Base-by-base conservation (phyloP, 2,329 filamentous ascomycete genomes). In the Plenodomus tracheiphilus region DNA sequence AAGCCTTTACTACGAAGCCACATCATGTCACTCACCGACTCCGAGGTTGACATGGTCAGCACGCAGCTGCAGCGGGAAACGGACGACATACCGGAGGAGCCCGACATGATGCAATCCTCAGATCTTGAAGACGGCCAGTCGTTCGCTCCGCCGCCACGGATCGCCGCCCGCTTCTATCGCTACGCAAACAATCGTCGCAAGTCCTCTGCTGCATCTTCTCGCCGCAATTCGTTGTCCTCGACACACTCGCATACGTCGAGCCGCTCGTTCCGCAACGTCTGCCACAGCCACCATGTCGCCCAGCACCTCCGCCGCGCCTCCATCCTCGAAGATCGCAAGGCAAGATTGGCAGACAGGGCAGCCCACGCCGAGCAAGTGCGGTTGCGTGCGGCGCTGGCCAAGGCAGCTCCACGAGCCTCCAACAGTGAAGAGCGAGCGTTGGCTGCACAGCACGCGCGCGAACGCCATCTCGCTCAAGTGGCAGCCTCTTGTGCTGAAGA, bases 331-430 rank as follows among this genome's bases (percentile, higher is more conserved):
- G 87, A 87, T 58, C 85, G 89, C 53, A 91, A 89, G 68, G 88
- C 89, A 13, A 83, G 89, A 17, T 79, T 94, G 16, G 89, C 89
- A 46, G 89, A 92, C 70, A 80, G 89, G 47, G 89, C 89, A 21
- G 87, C 87, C 7, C 89, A 94, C 71, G 89, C 87, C 18, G 89
- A 94, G 71, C 90, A 92, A 69, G 89, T 94, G 15, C 85, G 89
- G 43, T 74, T 91, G 52, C 82, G 88, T 30, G 89, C 89, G 37
- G 88, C 88, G 9, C 71, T 88, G 48, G 87, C 85, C 51, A 91
- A 91, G 72, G 85, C 88, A 2, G 80, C 84, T 6, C 82, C 85
- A 17, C 84, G 86, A 58, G 83, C 76, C 25, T 84, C 82, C 2
- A 80, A 85, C 46, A 88, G 85, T 38, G 89, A 93, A 68, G 88